A percentile compares a stretch with the other conserved stretches of the same genome.
These are phyloP conservation scores for Nidula niveotomentosa DNA, from an alignment of 1,284 basidiomycete genomes.

Conservation along the genomic window DNA sequence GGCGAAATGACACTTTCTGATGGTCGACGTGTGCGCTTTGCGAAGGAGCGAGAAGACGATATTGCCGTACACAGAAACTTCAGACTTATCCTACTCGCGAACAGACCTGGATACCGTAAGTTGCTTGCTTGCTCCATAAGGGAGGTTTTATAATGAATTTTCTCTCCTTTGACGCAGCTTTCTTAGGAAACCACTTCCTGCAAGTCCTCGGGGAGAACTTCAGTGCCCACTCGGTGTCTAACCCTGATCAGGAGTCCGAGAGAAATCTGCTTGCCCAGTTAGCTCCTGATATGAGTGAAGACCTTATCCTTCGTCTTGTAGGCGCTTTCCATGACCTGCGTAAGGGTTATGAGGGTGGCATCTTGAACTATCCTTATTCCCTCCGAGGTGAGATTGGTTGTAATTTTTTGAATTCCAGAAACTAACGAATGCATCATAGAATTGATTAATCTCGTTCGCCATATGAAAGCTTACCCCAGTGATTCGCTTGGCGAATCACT, in stretches of 20 bases:
- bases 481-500: constrained; percentile 56
- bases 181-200: constrained; percentile 70
- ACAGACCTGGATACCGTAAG: constrained; percentile 74
- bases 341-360: constrained; percentile 53
- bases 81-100: constrained; percentile 61
- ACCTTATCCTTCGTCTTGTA: constrained; percentile 54
- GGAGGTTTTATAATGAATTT: not conserved
- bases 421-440: constrained; percentile 34
- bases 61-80: constrained; percentile 63
- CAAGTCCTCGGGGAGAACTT: constrained; percentile 71
- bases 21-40: constrained; percentile 52
- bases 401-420: not conserved
- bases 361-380: constrained; percentile 64
- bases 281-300: constrained; percentile 56
- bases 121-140: constrained; percentile 8
- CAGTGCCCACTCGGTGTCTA: constrained; percentile 62
- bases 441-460: constrained; percentile 61
- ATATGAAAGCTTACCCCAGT: constrained; percentile 58
- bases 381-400: constrained; percentile 44
- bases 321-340: constrained; percentile 64
- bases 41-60: constrained; percentile 47
- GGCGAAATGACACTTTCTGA: constrained; percentile 62
- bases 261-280: constrained; percentile 55
- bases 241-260: constrained; percentile 64
- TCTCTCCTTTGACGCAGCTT: no score